Evolutionary conservation across 2,329 filamentous ascomycete genomes (phyloP), one percentile per base, ranked within the genome.

Genomic region (Pseudogymnoascus sp.): DNA sequence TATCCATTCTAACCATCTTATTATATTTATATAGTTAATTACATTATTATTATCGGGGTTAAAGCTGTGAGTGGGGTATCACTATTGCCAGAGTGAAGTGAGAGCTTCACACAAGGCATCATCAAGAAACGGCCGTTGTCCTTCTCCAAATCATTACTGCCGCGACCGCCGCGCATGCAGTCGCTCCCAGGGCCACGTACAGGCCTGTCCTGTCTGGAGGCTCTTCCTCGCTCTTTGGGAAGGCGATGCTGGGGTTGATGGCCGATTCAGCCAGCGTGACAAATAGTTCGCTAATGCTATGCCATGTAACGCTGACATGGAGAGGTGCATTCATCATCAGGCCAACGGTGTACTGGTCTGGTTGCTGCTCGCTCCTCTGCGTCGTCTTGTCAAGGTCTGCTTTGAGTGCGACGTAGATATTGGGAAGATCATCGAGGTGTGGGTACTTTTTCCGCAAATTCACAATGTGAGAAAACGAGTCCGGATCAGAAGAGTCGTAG

Each of bases 311-410:
- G 70, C 91, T 96, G 60, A 97, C 94, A 75, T 99, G 95, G 39
- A 97, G 78, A 5, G 94, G 94, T 2, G 92, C 87, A 61, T 89
- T 86, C 89, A 97, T 96, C 71, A 90, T 92, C 67, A 96, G 78
- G 37, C 82, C 81, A 58, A 87, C 85, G 0, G 92, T 95, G 75
- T 97, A 97, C 65, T 91, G 87, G 71, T 99, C 94, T 1, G 94
- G 94, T 73, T 97, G 93, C 65, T 88, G 77, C 73, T 96, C 91
- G 63, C 89, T 89, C 62, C 94, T 84, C 75, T 99, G 94, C n/a
- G 91, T 97, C 3, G 93, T 95, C 74, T 96, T 96, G 74, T 99
- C 94, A 67, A 89, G 85, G 74, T 99, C 94, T 2, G 94, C 94
- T 75, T 99, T 99, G 62, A 97, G 79, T 0, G 93, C 94, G 1